A percentile compares a stretch with the other conserved stretches of the same genome.
Evolutionary conservation across 495 filamentous ascomycete genomes (phyloP).

Genomic region (Penicillium coprophilum): DNA sequence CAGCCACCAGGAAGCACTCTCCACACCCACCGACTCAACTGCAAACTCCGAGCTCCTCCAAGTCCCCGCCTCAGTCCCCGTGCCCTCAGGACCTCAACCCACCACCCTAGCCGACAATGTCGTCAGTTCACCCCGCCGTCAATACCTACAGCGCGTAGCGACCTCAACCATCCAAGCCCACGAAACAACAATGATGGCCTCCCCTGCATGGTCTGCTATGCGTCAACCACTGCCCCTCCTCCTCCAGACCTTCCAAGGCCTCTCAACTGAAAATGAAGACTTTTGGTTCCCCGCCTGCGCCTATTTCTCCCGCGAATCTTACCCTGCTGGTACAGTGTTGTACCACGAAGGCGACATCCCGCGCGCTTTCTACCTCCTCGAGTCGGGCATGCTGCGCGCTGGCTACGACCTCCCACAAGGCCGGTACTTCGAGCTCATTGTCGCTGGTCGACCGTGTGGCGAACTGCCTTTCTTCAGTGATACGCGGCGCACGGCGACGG

Average conservation of each 20-base stretch:
- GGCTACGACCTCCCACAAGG: constrained; percentile 92
- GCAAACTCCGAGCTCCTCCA: constrained; percentile 40
- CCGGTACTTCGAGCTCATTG: constrained; percentile 82
- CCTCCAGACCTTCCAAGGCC: constrained; percentile 85
- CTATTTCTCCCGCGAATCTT: constrained; percentile 69
- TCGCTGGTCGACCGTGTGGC: constrained; percentile 91
- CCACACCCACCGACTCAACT: constrained; percentile 21
- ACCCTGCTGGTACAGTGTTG: constrained; percentile 65
- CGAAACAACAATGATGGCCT: constrained; percentile 49
- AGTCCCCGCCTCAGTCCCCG: constrained; percentile 44
- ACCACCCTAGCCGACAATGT: constrained; percentile 42
- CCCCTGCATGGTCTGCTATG: constrained; percentile 72
- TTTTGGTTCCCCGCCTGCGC: constrained; percentile 82
- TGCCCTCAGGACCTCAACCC: constrained; percentile 18
- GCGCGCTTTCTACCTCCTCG: constrained; percentile 86
- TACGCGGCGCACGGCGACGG: constrained; percentile 81
- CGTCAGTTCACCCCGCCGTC: constrained; percentile 74
- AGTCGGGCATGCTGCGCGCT: constrained; percentile 81
- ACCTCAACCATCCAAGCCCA: constrained; percentile 65
- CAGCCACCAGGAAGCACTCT: constrained; percentile 44
- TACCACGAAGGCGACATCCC: constrained; percentile 70
- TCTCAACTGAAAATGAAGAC: constrained; percentile 76
- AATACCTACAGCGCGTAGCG: constrained; percentile 75
- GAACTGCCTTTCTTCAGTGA: constrained; percentile 95
- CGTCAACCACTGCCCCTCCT: constrained; percentile 87